Percentiles rank a stretch among this genome's conserved stretches.
Conservation (phyloP, 768 basidiomycete genomes). For the Lentinus brumalis region DNA sequence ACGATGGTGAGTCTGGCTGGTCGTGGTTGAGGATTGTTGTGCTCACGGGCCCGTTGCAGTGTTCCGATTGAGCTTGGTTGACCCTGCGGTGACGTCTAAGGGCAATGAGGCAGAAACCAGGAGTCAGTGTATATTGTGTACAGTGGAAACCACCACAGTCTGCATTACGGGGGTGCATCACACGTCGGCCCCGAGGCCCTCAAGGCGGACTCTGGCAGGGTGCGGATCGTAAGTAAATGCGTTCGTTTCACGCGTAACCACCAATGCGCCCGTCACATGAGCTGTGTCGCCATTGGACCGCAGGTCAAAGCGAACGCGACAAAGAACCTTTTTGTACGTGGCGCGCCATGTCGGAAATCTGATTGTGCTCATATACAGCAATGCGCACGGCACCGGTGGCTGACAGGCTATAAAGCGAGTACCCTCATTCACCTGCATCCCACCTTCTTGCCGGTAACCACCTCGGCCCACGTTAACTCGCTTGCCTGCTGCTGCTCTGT, state of each 20-base stretch:
- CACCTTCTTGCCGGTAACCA: not conserved
- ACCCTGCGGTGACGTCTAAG: not conserved
- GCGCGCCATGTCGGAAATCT: not conserved
- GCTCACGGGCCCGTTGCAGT: conserved; percentile 6
- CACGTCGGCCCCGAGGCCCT: too few relatives aligned
- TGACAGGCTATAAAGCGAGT: not conserved
- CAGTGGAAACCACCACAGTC: too few relatives aligned
- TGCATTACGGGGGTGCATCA: too few relatives aligned
- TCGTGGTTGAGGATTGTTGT: not conserved
- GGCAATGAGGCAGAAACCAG: not conserved
- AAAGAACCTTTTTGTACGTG: not conserved
- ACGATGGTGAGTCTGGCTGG: conserved; percentile 46
- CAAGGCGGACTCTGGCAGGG: too few relatives aligned
- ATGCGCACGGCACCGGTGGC: not conserved
- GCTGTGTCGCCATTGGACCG: too few relatives aligned
- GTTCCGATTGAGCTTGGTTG: conserved; percentile 20
- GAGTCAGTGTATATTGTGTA: too few relatives aligned
- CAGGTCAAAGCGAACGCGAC: too few relatives aligned
- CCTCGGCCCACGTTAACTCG: not conserved
- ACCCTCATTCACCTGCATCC: not conserved
- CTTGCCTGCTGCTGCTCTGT: not conserved
- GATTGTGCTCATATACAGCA: not conserved
- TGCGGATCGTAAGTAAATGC: too few relatives aligned
- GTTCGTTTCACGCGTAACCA: too few relatives aligned
- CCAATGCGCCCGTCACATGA: too few relatives aligned